phyloP scores from a whole-genome alignment of 2,329 filamentous ascomycete genomes.

The Aureobasidium melanogenum region DNA sequence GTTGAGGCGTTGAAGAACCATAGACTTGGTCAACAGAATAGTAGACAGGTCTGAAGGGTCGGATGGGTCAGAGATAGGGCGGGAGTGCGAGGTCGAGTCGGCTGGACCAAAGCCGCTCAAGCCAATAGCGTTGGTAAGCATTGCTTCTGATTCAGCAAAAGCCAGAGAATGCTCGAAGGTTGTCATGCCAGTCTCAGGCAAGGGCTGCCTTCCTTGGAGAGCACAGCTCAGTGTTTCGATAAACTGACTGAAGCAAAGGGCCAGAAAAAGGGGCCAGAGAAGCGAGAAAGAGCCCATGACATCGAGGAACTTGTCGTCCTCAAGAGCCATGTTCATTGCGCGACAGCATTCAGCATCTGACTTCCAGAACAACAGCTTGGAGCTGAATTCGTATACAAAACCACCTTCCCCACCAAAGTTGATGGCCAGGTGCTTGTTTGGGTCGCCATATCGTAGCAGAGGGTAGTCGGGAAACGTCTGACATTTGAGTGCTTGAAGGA shows the following conservation, averaged over 20 bases:
- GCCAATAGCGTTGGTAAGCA: constrained; percentile 70
- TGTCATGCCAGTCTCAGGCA: constrained; percentile 89
- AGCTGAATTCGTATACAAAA: constrained; percentile 64
- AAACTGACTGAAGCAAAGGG: constrained; percentile 67
- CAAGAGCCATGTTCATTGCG: constrained; percentile 62
- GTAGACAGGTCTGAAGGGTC: constrained; percentile 17
- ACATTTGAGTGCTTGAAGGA: constrained; percentile 83
- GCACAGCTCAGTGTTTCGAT: constrained; percentile 82
- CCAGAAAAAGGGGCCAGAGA: constrained; percentile 67
- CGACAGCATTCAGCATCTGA: constrained; percentile 66
- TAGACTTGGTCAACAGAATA: constrained; percentile 45
- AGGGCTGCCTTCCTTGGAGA: constrained; percentile 69
- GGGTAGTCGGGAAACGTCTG: constrained; percentile 56
- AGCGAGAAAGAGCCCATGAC: constrained; percentile 68
- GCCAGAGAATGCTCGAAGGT: constrained; percentile 93
- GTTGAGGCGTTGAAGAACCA: constrained; percentile 73
- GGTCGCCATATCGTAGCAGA: constrained; percentile 37
- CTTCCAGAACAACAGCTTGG: constrained; percentile 62
- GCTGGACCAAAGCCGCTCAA: constrained; percentile 58
- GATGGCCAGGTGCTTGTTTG: constrained; percentile 32
- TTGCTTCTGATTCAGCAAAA: constrained; percentile 89
- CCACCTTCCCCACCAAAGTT: constrained; percentile 52
- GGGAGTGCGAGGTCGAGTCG: constrained; percentile 21
- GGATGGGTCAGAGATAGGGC: constrained; percentile 19
- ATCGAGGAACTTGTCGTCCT: constrained; percentile 41